phyloP scores from a whole-genome alignment of 805 yeast genomes.

The Metschnikowia continentalis region DNA sequence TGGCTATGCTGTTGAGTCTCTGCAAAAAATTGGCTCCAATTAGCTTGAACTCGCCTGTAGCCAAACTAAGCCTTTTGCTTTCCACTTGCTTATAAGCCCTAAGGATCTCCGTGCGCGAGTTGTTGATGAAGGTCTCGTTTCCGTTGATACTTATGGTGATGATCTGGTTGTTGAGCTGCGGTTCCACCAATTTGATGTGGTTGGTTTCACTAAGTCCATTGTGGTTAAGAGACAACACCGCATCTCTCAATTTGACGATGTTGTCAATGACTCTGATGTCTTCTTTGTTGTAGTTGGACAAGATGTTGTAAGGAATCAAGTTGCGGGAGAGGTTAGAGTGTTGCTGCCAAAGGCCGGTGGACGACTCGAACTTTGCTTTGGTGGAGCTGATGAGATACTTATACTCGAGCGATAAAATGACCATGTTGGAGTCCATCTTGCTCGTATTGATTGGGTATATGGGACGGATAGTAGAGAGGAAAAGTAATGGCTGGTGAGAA shows the following conservation, averaged over 20 bases:
- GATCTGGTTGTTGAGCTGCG: constrained; percentile 29
- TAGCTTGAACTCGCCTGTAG: constrained; percentile 19
- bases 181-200: constrained; percentile 25
- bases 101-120: constrained; percentile 27
- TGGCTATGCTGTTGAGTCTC: constrained; percentile 37
- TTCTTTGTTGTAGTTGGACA: constrained; percentile 9
- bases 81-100: constrained; percentile 26
- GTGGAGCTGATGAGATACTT: constrained; percentile 21
- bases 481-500: not conserved
- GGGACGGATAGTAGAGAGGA: not conserved
- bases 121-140: constrained; percentile 23
- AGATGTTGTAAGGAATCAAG: constrained; percentile 14
- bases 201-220: constrained; percentile 16
- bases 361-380: constrained; percentile 23
- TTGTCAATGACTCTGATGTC: constrained; percentile 16
- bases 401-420: constrained; percentile 27
- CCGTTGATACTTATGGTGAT: constrained; percentile 39
- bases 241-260: constrained; percentile 10
- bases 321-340: constrained; percentile 14
- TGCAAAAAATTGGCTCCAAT: constrained; percentile 23
- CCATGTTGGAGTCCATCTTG: constrained; percentile 18
- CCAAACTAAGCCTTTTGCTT: constrained; percentile 22
- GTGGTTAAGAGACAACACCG: constrained; percentile 13
- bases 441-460: not conserved
- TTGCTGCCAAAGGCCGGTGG: constrained; percentile 33